Evolutionary conservation across 441 rosid species (phyloP), one percentile per base, ranked within the genome.

Genomic region (Pelargonium exstipulatum): DNA sequence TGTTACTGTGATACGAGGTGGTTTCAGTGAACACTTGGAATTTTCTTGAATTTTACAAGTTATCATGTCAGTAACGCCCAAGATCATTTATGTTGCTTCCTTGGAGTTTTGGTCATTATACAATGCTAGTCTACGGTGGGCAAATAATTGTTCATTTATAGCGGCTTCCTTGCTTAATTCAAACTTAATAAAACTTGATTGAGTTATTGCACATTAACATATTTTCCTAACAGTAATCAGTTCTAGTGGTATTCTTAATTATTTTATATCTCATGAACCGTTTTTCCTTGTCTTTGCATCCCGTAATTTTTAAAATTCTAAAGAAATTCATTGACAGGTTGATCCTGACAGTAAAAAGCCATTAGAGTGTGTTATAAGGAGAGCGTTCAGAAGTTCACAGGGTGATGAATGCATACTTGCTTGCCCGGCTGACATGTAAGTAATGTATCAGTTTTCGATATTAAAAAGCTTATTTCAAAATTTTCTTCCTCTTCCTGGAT

Each of bases 391-490:
- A 65, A 91, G 95, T 80, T 86, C 94, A 35, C 73, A 58, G 48
- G 96, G 94, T 73, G 89, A 86, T 74, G 95, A 91, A 17, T 94
- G 97, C 79, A 82, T 94, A 96, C 85, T 94, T 73, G 87, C 91
- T 57, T 91, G 95, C 77, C 97, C 99, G 55, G 92, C 83, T 16
- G 97, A 94, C 84, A 87, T 85, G 99, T 94, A 80, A 85, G 94
- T 81, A n/a, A 63, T 51, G 40, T 65, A 51, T 16, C 16, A 1
- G 6, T n/a, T 51, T n/a, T 51, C 5, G 17, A n/a, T 14, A 51
- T 51, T 14, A 5, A 1, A 14, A 51, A 51, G 8, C 20, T 51
- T 14, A 4, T 14, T 51, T 37, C 42, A 37, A 37, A 37, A 37
- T 5, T 37, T 37, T 37, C 42, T 9, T 67, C 12, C n/a, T 57